phyloP scores from a whole-genome alignment of 768 basidiomycete genomes.

The Neoboletus brunneissimus region DNA sequence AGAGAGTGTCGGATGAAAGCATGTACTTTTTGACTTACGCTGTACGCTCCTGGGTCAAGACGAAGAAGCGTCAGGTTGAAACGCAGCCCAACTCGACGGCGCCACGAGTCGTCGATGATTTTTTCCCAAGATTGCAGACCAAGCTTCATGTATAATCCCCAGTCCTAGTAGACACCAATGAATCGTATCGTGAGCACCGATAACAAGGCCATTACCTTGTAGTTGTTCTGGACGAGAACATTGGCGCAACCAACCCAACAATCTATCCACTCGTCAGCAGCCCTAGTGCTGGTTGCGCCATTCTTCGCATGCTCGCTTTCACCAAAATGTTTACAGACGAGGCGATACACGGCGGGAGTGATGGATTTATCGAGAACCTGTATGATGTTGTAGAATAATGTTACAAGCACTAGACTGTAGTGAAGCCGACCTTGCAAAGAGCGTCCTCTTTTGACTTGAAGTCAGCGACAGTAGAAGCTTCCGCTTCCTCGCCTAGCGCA shows the following conservation, averaged over 20 bases:
- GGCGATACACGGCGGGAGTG: constrained; percentile 52
- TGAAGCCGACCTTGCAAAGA: constrained; percentile 46
- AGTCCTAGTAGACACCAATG: constrained; percentile 42
- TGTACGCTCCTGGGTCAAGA: constrained; percentile 60
- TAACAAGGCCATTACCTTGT: constrained; percentile 34
- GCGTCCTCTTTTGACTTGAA: constrained; percentile 44
- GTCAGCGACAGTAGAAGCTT: constrained; percentile 23
- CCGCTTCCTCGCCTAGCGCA: constrained; percentile 43
- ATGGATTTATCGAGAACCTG: constrained; percentile 52
- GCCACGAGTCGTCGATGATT: constrained; percentile 49
- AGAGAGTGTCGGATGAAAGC: background rate
- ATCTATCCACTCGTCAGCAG: constrained; percentile 58
- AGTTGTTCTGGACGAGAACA: constrained; percentile 53
- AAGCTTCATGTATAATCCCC: constrained; percentile 55
- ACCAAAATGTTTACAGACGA: constrained; percentile 49
- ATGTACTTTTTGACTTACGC: constrained; percentile 37
- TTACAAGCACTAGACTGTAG: background rate
- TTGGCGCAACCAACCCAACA: constrained; percentile 74
- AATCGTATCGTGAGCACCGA: background rate
- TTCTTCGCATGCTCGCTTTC: constrained; percentile 25
- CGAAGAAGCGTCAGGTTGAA: constrained; percentile 57
- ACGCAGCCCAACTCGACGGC: constrained; percentile 58
- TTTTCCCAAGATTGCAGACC: constrained; percentile 54
- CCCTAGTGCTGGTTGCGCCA: constrained; percentile 24
- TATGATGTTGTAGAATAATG: background rate